Evolutionary conservation across 495 filamentous ascomycete genomes (phyloP).

Genomic region (Halenospora varia): DNA sequence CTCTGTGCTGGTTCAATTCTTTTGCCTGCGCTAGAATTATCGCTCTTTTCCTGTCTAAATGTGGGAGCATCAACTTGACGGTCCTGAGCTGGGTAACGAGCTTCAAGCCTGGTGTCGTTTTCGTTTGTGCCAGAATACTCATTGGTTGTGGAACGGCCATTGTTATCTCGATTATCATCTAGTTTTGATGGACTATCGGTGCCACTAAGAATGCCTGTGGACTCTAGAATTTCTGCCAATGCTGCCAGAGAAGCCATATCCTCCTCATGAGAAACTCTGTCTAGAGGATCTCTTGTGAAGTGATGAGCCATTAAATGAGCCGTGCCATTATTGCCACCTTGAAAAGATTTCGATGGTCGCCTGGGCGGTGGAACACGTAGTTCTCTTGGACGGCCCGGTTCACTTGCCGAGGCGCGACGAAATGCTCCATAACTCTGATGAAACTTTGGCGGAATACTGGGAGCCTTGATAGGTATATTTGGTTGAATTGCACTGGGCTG

Average conservation of each 20-base stretch:
- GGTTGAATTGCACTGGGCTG: neutral
- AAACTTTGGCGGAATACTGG: neutral
- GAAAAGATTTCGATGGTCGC: slow-evolving; percentile 12
- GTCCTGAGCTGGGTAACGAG: too few relatives aligned
- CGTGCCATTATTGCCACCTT: neutral
- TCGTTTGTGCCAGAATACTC: too few relatives aligned
- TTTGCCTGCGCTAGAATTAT: too few relatives aligned
- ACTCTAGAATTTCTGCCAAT: slow-evolving; percentile 17
- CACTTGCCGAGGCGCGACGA: slow-evolving; percentile 9
- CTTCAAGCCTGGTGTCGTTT: too few relatives aligned
- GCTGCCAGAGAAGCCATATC: slow-evolving; percentile 19
- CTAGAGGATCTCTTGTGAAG: slow-evolving; percentile 14
- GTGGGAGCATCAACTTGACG: too few relatives aligned
- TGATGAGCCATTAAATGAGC: neutral
- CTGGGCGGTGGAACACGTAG: neutral
- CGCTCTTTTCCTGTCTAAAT: too few relatives aligned
- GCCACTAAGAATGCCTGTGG: neutral
- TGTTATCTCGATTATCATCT: neutral
- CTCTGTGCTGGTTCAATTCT: too few relatives aligned
- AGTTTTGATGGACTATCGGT: neutral
- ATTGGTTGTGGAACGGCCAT: too few relatives aligned
- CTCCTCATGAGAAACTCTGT: slow-evolving; percentile 18
- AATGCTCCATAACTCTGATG: neutral
- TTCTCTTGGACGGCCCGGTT: neutral
- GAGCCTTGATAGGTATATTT: neutral